Conservation (phyloP, 768 basidiomycete genomes). For the Hericium rajendrae region DNA sequence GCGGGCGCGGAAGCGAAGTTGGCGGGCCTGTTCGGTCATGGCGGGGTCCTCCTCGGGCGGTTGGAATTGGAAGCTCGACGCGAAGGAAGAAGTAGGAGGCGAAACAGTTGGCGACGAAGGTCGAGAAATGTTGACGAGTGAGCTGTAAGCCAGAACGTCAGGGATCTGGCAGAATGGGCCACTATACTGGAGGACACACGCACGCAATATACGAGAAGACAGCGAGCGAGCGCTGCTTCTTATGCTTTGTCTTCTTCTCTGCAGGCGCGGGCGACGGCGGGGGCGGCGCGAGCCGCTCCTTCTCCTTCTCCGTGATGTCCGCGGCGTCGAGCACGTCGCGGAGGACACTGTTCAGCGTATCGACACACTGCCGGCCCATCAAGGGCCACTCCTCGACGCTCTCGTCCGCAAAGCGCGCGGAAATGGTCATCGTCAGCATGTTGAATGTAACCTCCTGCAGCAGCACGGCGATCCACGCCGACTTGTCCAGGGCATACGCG, state of each 20-base stretch:
- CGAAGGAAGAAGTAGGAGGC: slow-evolving; percentile 17
- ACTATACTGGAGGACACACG: background rate
- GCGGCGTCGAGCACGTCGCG: slow-evolving; percentile 42
- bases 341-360: slow-evolving; percentile 40
- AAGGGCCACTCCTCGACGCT: slow-evolving; percentile 39
- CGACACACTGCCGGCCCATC: slow-evolving; percentile 28
- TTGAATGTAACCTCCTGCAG: slow-evolving; percentile 57
- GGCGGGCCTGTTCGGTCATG: slow-evolving; percentile 21
- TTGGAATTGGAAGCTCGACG: background rate
- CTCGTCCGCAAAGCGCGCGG: slow-evolving; percentile 52
- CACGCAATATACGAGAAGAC: slow-evolving; percentile 39
- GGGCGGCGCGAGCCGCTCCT: slow-evolving; percentile 12
- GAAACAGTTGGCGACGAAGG: background rate
- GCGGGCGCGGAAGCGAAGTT: slow-evolving; percentile 51
- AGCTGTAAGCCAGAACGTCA: background rate
- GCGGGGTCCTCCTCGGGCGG: slow-evolving; percentile 10
- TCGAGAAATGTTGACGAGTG: background rate
- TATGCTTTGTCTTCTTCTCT: slow-evolving; percentile 40
- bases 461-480: slow-evolving; percentile 45
- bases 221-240: slow-evolving; percentile 61
- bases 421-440: slow-evolving; percentile 33
- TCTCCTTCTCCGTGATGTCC: slow-evolving; percentile 29
- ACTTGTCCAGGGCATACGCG: slow-evolving; percentile 51
- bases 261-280: slow-evolving; percentile 6
- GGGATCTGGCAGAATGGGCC: background rate